Conservation (phyloP, 768 basidiomycete genomes). For the Phaffia australis region DNA sequence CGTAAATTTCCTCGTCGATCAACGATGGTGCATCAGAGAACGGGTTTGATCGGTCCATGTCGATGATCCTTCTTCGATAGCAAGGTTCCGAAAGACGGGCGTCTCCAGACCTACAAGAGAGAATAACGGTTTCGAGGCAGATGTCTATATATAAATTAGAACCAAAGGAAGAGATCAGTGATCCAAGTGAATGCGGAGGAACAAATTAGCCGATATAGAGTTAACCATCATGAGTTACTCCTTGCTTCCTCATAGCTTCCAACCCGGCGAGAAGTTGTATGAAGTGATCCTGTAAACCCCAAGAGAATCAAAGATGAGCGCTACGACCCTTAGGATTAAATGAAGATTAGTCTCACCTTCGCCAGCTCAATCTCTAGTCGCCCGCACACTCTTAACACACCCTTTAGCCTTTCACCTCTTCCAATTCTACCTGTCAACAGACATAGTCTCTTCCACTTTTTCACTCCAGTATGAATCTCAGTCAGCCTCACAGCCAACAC, state of each 20-base stretch:
- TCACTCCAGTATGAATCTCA: slow-evolving; percentile 45
- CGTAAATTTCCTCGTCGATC: slow-evolving; percentile 32
- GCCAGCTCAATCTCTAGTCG: slow-evolving; percentile 62
- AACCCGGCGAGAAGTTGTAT: slow-evolving; percentile 60
- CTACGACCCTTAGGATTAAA: background rate
- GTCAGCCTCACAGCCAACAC: slow-evolving; percentile 57
- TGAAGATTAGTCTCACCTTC: slow-evolving; percentile 43
- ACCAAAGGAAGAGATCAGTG: background rate
- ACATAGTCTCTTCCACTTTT: slow-evolving; percentile 43
- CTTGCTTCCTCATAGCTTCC: slow-evolving; percentile 53
- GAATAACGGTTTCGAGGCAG: slow-evolving; percentile 28
- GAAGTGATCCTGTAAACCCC: slow-evolving; percentile 54
- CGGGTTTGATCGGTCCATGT: slow-evolving; percentile 73
- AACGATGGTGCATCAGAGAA: slow-evolving; percentile 43
- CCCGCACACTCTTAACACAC: slow-evolving; percentile 66
- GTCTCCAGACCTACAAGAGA: slow-evolving; percentile 45
- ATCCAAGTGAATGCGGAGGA: slow-evolving; percentile 11
- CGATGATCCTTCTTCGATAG: slow-evolving; percentile 61
- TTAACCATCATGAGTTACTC: slow-evolving; percentile 60
- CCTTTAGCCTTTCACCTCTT: slow-evolving; percentile 50
- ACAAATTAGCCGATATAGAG: background rate
- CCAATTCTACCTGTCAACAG: slow-evolving; percentile 66
- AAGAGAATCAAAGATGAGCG: background rate
- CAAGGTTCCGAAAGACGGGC: slow-evolving; percentile 65
- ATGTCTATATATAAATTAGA: slow-evolving; percentile 29